A percentile compares a stretch with the other conserved stretches of the same genome.
phyloP scores from a whole-genome alignment of 331 rosid genomes.

The Cydonia oblonga region DNA sequence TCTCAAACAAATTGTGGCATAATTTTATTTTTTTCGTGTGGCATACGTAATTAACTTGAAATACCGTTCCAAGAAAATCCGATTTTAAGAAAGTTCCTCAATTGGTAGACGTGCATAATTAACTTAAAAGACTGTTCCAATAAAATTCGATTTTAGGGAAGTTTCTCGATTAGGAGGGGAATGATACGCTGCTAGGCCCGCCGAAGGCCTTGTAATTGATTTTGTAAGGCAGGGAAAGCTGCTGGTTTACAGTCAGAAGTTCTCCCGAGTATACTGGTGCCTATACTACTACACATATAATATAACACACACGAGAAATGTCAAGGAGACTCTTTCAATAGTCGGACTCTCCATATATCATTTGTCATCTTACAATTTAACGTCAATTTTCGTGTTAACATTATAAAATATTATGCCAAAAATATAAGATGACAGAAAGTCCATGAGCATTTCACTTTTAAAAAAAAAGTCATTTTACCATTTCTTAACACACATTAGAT shows the following conservation, averaged over 20 bases:
- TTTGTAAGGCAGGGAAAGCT: background rate
- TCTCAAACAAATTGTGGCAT: too few relatives aligned
- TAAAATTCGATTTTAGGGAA: background rate
- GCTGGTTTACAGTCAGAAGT: background rate
- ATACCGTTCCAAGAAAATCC: background rate
- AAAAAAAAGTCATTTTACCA: too few relatives aligned
- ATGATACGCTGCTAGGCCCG: background rate
- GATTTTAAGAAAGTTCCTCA: too few relatives aligned
- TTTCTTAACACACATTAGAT: background rate
- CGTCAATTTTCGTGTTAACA: accelerated
- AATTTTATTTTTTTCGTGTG: too few relatives aligned
- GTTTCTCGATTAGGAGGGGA: background rate
- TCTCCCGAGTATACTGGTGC: background rate
- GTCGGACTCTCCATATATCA: accelerated
- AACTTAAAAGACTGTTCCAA: too few relatives aligned
- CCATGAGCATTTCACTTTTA: too few relatives aligned
- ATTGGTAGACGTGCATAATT: too few relatives aligned
- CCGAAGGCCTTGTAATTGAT: background rate
- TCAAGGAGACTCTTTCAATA: too few relatives aligned
- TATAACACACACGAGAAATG: background rate
- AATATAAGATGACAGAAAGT: accelerated
- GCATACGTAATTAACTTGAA: background rate
- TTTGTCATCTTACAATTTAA: too few relatives aligned
- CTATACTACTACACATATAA: background rate
- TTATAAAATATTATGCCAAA: too few relatives aligned